These are phyloP conservation scores for Aschersonia sp. DNA, from an alignment of 2,329 filamentous ascomycete species.

Conservation along the genomic window DNA sequence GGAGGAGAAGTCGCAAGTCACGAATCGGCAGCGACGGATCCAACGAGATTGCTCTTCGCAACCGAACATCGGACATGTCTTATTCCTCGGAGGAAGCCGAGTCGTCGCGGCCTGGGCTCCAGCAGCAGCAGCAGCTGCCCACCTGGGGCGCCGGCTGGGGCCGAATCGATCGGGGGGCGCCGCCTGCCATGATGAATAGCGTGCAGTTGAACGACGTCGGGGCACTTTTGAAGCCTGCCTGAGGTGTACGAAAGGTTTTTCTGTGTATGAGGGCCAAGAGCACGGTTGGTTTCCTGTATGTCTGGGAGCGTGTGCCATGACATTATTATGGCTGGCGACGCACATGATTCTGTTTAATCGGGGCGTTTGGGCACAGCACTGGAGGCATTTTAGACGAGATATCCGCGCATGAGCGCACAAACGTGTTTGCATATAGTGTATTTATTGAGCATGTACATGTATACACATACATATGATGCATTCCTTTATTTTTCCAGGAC, in stretches of 20 bases:
- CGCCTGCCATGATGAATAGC: constrained; percentile 7
- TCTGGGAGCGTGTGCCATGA: too few relatives aligned
- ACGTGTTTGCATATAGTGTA: neutral
- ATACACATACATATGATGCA: too few relatives aligned
- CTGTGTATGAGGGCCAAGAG: neutral
- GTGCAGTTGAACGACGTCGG: constrained; percentile 20
- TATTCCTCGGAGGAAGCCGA: neutral
- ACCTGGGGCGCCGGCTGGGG: constrained; percentile 16
- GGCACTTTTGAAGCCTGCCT: constrained; percentile 9
- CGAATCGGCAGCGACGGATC: constrained; percentile 14
- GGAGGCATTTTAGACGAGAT: neutral
- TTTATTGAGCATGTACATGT: neutral
- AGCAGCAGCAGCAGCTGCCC: constrained; percentile 6
- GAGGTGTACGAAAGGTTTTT: neutral
- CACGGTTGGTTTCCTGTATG: neutral
- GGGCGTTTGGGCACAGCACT: neutral
- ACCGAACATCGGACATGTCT: constrained; percentile 2
- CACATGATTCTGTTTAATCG: neutral
- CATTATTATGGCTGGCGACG: neutral
- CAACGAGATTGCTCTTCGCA: constrained; percentile 18
- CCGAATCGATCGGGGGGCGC: constrained; percentile 13
- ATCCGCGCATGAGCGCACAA: neutral
- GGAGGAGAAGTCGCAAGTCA: constrained; percentile 13
- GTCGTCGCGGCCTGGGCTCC: neutral
- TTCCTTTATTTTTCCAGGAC: too few relatives aligned